Conservation (phyloP, 2,329 filamentous ascomycete species). For the Phaeosphaeriaceae sp. region DNA sequence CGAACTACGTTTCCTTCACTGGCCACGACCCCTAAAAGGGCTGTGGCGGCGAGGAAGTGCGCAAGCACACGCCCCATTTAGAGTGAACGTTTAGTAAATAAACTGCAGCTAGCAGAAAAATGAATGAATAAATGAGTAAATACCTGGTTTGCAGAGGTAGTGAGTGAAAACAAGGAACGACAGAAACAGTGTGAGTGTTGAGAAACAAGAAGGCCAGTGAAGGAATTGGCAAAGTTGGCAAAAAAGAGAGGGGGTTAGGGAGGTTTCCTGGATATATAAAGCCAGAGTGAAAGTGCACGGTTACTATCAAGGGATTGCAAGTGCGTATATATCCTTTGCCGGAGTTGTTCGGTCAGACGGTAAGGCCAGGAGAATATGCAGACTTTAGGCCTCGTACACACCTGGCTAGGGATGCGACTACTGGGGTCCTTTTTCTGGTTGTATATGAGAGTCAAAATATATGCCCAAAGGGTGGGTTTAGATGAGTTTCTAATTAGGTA, state of each 20-base stretch:
- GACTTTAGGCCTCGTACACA: too few relatives aligned
- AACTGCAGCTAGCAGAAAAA: slow-evolving; percentile 7
- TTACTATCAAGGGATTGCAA: too few relatives aligned
- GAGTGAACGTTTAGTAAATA: background rate
- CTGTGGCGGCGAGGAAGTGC: slow-evolving; percentile 4
- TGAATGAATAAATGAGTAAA: background rate
- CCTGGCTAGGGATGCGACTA: too few relatives aligned
- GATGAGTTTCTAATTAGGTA: too few relatives aligned
- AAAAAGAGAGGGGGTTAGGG: background rate
- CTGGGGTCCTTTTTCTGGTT: too few relatives aligned
- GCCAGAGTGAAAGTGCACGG: background rate
- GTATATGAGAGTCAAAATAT: too few relatives aligned
- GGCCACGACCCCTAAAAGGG: slow-evolving; percentile 1
- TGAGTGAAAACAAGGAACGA: background rate
- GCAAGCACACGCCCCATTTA: slow-evolving; percentile 7
- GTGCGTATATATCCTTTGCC: too few relatives aligned
- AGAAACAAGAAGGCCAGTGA: background rate
- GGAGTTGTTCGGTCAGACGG: too few relatives aligned
- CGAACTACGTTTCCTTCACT: background rate
- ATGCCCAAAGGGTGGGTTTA: too few relatives aligned
- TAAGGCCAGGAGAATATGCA: too few relatives aligned
- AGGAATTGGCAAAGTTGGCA: slow-evolving; percentile 6
- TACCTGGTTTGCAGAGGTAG: background rate
- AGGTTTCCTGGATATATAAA: slow-evolving; percentile 1
- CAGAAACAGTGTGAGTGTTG: background rate